Percentiles rank a stretch among this genome's conserved stretches.
These are phyloP conservation scores for Austropuccinia psidii DNA, from an alignment of 1,284 basidiomycete species.

Conservation along the genomic window DNA sequence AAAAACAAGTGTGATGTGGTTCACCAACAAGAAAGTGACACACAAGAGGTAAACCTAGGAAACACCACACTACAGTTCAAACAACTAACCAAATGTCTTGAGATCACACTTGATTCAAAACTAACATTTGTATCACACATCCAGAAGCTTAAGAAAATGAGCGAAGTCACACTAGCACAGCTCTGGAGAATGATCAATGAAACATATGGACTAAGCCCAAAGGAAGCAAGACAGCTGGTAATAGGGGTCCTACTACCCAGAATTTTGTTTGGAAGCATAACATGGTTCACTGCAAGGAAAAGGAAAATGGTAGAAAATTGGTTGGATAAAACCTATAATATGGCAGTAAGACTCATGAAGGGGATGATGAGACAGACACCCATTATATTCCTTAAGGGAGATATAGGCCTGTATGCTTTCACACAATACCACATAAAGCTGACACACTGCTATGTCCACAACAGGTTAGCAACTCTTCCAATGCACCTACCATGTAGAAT, in stretches of 20 bases:
- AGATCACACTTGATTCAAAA: not conserved
- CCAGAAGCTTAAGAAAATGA: not conserved
- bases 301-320: not conserved
- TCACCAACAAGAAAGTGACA: not conserved
- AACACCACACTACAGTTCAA: not conserved
- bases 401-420: not conserved
- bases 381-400: not conserved
- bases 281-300: conserved; percentile 10
- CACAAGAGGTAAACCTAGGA: not conserved
- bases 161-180: not conserved
- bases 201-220: not conserved
- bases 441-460: no score
- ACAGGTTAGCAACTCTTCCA: no score
- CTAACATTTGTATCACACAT: not conserved
- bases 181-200: not conserved
- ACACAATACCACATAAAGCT: no score
- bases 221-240: not conserved
- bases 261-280: conserved; percentile 10
- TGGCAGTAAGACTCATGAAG: not conserved
- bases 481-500: no score
- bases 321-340: not conserved
- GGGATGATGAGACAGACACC: not conserved
- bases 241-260: not conserved
- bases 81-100: not conserved
- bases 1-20: not conserved